These are phyloP conservation scores for Apiotrichum porosum DNA, from an alignment of 1,284 basidiomycete species.

Conservation along the genomic window DNA sequence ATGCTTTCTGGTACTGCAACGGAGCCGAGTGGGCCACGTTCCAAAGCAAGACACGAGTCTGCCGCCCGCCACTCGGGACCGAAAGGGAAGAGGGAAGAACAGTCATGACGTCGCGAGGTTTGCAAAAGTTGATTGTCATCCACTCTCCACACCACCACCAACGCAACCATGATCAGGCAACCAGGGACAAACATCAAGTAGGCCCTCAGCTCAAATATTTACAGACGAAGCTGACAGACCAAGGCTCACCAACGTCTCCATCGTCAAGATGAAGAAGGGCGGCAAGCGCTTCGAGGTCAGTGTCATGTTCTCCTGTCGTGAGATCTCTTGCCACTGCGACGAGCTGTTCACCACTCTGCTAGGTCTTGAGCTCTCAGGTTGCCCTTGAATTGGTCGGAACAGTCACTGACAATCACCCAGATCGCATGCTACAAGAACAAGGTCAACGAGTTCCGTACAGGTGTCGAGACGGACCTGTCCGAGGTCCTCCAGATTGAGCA, in stretches of 20 bases:
- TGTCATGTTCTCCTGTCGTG: background rate
- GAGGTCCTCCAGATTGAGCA: conserved; percentile 96
- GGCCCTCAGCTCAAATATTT: too few species aligned
- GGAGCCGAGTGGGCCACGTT: too few species aligned
- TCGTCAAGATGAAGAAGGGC: conserved; percentile 91
- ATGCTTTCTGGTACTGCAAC: too few species aligned
- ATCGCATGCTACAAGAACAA: conserved; percentile 99
- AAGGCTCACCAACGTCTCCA: conserved; percentile 93
- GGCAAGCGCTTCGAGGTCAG: conserved; percentile 94
- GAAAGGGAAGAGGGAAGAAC: too few species aligned
- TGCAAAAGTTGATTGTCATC: background rate
- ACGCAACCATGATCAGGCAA: conserved; percentile 12
- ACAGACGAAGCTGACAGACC: too few species aligned
- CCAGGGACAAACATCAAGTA: conserved; percentile 23
- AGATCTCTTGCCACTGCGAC: background rate
- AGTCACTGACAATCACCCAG: too few species aligned
- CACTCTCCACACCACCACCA: background rate
- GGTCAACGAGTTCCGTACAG: conserved; percentile 90
- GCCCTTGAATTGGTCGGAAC: too few species aligned
- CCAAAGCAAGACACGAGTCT: too few species aligned
- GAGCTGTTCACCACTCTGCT: too few species aligned
- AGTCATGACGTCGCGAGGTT: background rate
- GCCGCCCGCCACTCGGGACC: background rate
- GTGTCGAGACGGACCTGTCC: conserved; percentile 88
- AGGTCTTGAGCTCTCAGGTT: too few species aligned